A percentile compares a stretch with the other conserved stretches of the same genome.
Evolutionary conservation across 2,329 filamentous ascomycete species (phyloP).

Genomic region (Basipetospora sp.): DNA sequence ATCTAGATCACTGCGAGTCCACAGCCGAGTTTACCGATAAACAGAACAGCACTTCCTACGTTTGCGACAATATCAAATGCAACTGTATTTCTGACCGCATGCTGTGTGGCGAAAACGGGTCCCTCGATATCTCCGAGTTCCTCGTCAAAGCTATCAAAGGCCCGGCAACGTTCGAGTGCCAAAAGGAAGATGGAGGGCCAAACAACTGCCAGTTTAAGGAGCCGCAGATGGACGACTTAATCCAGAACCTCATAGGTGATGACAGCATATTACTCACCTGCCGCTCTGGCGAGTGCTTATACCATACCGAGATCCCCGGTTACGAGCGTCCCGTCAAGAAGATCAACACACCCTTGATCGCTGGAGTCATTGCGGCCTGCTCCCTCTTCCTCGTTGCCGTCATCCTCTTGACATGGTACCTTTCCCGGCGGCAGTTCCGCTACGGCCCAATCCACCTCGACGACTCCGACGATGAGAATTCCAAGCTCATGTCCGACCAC

Average conservation of each 20-base stretch:
- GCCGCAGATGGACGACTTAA: conserved; percentile 81
- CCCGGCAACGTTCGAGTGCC: conserved; percentile 70
- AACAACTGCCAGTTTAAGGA: conserved; percentile 74
- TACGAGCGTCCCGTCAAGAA: conserved; percentile 78
- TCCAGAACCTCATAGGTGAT: conserved; percentile 79
- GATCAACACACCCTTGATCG: conserved; percentile 94
- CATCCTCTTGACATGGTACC: conserved; percentile 72
- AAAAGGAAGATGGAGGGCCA: conserved; percentile 45
- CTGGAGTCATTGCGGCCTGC: conserved; percentile 74
- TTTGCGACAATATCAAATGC: conserved; percentile 72
- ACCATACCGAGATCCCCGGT: conserved; percentile 82
- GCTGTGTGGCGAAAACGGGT: conserved; percentile 82
- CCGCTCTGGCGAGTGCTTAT: conserved; percentile 77
- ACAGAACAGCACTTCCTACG: conserved; percentile 71
- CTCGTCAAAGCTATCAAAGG: conserved; percentile 69
- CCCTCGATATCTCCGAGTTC: conserved; percentile 84
- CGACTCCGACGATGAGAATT: conserved; percentile 75
- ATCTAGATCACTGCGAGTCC: conserved; percentile 66
- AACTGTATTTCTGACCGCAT: conserved; percentile 81
- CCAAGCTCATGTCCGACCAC: conserved; percentile 79
- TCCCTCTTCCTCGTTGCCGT: conserved; percentile 79
- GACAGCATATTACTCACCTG: conserved; percentile 74
- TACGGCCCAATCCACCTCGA: conserved; percentile 69
- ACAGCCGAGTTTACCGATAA: conserved; percentile 50
- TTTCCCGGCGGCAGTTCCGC: conserved; percentile 57